These are phyloP conservation scores for Eucalyptus brandiana DNA, from an alignment of 345 rosid genomes.

Conservation along the genomic window DNA sequence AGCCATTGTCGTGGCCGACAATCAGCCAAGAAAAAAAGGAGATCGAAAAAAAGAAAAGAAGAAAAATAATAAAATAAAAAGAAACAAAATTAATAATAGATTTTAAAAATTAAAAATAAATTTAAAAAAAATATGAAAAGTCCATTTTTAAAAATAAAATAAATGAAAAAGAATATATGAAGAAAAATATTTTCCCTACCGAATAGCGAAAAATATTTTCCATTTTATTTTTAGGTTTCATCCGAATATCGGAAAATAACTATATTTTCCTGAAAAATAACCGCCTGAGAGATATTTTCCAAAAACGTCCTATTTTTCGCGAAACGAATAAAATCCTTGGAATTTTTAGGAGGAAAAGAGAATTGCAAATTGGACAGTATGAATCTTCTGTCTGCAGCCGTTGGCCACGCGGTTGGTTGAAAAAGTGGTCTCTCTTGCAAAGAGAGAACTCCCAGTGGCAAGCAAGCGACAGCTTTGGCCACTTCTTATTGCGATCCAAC, in stretches of 20 bases:
- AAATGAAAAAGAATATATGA: too few species aligned
- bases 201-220: accelerated
- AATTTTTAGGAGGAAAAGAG: background rate
- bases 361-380: background rate
- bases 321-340: background rate
- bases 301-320: accelerated
- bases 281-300: accelerated
- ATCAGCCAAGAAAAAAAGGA: accelerated
- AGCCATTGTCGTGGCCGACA: accelerated
- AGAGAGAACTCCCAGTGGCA: background rate
- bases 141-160: too few species aligned
- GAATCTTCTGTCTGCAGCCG: background rate
- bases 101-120: too few species aligned
- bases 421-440: background rate
- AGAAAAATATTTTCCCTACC: too few species aligned
- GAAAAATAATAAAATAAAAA: too few species aligned
- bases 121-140: too few species aligned
- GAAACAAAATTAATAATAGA: too few species aligned
- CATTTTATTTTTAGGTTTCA: too few species aligned
- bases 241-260: accelerated
- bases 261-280: accelerated
- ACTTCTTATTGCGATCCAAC: background rate
- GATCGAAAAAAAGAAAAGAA: too few species aligned
- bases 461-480: background rate
- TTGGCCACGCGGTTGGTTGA: background rate